A percentile compares a stretch with the other conserved stretches of the same genome.
These are phyloP conservation scores for Bruguiera gymnorhiza DNA, from an alignment of 345 rosid species.

Conservation along the genomic window DNA sequence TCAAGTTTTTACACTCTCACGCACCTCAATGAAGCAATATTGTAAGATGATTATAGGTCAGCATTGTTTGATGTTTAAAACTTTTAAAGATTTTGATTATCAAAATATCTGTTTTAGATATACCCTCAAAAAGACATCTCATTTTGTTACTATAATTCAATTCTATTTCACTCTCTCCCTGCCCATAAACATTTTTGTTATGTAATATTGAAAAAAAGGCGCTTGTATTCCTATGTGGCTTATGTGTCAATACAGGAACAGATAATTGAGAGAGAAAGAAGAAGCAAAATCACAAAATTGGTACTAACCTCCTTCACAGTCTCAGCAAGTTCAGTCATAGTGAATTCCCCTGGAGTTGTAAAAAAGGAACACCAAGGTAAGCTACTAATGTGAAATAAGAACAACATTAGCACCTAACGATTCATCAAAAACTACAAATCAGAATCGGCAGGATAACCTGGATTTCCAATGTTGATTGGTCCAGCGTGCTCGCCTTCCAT, in stretches of 20 bases:
- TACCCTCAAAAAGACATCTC: too few species aligned
- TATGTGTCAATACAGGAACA: neutral
- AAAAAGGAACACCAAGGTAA: neutral
- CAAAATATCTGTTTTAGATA: too few species aligned
- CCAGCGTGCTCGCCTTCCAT: conserved; percentile 94
- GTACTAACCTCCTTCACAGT: conserved; percentile 80
- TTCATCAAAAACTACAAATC: neutral
- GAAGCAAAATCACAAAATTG: neutral
- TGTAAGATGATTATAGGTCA: too few species aligned
- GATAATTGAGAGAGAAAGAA: neutral
- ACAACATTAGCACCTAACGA: neutral
- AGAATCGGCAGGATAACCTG: conserved; percentile 40
- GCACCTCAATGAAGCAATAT: too few species aligned
- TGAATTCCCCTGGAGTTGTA: conserved; percentile 63
- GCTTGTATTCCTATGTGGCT: neutral
- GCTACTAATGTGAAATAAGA: neutral
- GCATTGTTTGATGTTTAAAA: too few species aligned
- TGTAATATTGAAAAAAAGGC: too few species aligned
- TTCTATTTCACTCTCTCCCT: too few species aligned
- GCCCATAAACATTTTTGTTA: too few species aligned
- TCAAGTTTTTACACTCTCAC: neutral
- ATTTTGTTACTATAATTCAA: too few species aligned
- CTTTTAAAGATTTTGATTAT: too few species aligned
- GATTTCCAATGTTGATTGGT: conserved; percentile 96
- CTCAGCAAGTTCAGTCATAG: conserved; percentile 89